Percentiles rank a stretch among this genome's conserved stretches.
Conservation (phyloP, 2,329 filamentous ascomycete species). For the Blastomyces emzantsi region DNA sequence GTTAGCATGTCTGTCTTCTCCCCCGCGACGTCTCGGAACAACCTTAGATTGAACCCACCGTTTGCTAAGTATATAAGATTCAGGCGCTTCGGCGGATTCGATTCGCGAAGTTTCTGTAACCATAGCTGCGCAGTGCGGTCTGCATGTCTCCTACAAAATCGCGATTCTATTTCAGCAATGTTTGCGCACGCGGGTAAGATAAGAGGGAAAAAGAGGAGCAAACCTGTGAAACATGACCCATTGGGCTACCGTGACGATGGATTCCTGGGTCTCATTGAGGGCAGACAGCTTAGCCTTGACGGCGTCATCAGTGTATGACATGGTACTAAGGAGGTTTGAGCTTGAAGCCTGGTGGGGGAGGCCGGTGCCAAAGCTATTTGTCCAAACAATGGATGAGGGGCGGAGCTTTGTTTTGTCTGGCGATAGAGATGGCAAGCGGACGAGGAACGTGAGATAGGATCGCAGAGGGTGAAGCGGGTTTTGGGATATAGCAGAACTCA, state of each 20-base stretch:
- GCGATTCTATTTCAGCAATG: conserved; percentile 15
- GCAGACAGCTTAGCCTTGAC: conserved; percentile 91
- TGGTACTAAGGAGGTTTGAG: conserved; percentile 32
- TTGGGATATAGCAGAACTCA: neutral
- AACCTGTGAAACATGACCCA: conserved; percentile 99
- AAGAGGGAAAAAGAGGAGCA: neutral
- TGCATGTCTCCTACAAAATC: conserved; percentile 64
- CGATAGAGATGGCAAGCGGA: neutral
- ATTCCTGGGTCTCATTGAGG: conserved; percentile 94
- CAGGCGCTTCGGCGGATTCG: conserved; percentile 72
- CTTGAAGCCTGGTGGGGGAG: neutral
- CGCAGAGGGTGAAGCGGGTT: neutral
- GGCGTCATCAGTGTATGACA: conserved; percentile 95
- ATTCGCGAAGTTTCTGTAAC: conserved; percentile 83
- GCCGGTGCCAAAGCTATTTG: neutral
- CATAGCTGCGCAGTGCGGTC: conserved; percentile 87
- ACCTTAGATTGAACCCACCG: conserved; percentile 46
- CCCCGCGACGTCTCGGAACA: neutral
- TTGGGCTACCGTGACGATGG: conserved; percentile 91
- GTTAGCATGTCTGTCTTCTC: neutral
- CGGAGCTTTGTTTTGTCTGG: neutral
- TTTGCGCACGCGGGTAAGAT: neutral
- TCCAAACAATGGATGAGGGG: neutral
- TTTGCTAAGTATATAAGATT: conserved; percentile 94
- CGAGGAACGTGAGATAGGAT: neutral